phyloP scores from a whole-genome alignment of 1,284 basidiomycete species.

The Gastroboletus turbinatus region DNA sequence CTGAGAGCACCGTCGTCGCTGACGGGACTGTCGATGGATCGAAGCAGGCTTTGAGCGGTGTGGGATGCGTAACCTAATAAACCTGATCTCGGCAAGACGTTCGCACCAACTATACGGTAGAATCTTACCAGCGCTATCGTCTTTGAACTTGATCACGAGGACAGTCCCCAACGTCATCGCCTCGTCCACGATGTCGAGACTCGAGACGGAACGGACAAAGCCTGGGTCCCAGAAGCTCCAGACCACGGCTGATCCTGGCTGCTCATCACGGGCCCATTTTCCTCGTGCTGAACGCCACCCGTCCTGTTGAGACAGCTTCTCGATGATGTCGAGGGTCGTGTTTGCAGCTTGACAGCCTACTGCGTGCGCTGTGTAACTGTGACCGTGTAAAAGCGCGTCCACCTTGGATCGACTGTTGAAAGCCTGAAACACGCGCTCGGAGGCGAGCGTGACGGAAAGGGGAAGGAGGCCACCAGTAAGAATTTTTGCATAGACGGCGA shows the following conservation, averaged over 20 bases:
- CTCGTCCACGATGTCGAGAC: conserved; percentile 59
- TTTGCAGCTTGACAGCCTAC: conserved; percentile 91
- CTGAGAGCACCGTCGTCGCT: conserved; percentile 33
- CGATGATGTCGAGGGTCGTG: conserved; percentile 72
- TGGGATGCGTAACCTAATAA: conserved; percentile 74
- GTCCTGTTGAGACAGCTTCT: conserved; percentile 41
- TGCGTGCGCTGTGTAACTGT: conserved; percentile 92
- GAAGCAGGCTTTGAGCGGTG: conserved; percentile 62
- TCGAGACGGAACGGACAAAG: conserved; percentile 70
- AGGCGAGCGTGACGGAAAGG: conserved; percentile 83
- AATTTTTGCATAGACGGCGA: conserved; percentile 91
- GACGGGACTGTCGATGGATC: conserved; percentile 39
- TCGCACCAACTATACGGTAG: not conserved
- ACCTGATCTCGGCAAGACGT: conserved; percentile 3
- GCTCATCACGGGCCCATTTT: conserved; percentile 33
- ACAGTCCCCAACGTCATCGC: conserved; percentile 90
- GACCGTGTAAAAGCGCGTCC: conserved; percentile 90
- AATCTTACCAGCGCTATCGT: conserved; percentile 53
- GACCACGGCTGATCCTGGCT: conserved; percentile 32
- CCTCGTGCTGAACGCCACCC: conserved; percentile 42
- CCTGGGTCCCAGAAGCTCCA: conserved; percentile 90
- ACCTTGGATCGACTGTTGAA: conserved; percentile 80
- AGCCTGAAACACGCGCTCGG: conserved; percentile 74
- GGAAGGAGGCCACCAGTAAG: conserved; percentile 93
- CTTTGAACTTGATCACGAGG: conserved; percentile 77